Evolutionary conservation across 257 asterid genomes (phyloP), one percentile per base, ranked within the genome.

Genomic region (Euphrasia confusa): DNA sequence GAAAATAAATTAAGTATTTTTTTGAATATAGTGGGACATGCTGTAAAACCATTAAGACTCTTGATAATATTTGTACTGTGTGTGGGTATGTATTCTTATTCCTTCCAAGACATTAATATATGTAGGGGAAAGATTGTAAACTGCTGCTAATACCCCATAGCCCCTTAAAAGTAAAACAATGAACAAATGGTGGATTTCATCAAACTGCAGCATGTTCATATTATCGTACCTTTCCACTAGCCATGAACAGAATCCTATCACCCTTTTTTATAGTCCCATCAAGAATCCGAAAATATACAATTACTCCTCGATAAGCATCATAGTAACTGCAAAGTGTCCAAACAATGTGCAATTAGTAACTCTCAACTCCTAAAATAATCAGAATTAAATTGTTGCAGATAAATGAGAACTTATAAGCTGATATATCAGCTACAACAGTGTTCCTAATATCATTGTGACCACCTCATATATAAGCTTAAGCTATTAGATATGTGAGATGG

Each of bases 231-330:
- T 89, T 92, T 71, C 83, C 84, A 70, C 99, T 92, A 50, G 97
- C 99, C 99, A 92, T 92, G 67, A 92, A 92, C 76, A 89, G 15
- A 57, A 92, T 76, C 75, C 94, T 77, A 69, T 92, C 96, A 67
- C 99, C 99, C 76, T 83, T 92, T 69, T 61, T 83, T 26, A 92
- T 69, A 47, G 85, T 75, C 78, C 99, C 99, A 78, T 92, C 99
- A 79, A 87, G 83, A 68, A 89, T 64, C 60, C 99, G 95, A 72
- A 92, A 92, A 76, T 92, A 92, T 49, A 93, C 99, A 75, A 93
- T 82, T 77, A 93, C 95, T 11, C 99, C 97, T 37, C 99, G 80
- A 75, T 89, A 93, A 61, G 99, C 76, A 83, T 93, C 99, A 77
- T 84, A 93, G 72, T 93, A 93, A 78, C 99, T 92, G 82, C 73